These are phyloP conservation scores for Phytopythium boreale DNA, from an alignment of 352 stramenopile species.

Conservation along the genomic window DNA sequence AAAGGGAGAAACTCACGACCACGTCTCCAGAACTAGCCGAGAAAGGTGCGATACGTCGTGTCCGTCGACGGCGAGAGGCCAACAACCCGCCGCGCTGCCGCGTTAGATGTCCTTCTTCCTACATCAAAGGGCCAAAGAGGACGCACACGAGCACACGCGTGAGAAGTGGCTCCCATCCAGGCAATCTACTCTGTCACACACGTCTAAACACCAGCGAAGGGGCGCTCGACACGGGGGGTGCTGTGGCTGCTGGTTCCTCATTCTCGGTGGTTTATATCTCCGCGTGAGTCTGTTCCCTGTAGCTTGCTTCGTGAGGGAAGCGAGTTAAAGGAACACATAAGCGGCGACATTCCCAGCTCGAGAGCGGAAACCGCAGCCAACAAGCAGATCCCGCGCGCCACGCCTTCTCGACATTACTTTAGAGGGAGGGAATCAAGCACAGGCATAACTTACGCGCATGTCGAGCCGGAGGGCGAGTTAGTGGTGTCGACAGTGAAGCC, in stretches of 20 bases:
- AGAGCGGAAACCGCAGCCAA: not conserved
- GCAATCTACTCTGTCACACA: not conserved
- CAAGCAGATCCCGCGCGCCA: not conserved
- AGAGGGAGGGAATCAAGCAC: slow-evolving; percentile 7
- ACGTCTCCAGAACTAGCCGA: not conserved
- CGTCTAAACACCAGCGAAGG: not conserved
- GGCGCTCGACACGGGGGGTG: not conserved
- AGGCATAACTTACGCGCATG: slow-evolving; percentile 51
- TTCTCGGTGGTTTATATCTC: not conserved
- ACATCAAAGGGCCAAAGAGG: not conserved
- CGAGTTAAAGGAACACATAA: not conserved
- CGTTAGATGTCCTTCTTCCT: slow-evolving; percentile 5
- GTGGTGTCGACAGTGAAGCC: slow-evolving; percentile 52
- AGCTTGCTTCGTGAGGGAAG: not conserved
- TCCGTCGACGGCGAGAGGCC: not conserved
- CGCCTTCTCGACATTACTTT: slow-evolving; percentile 1
- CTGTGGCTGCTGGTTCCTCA: not conserved
- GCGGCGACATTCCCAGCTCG: not conserved
- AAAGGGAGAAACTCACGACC: not conserved
- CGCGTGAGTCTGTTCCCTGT: not conserved
- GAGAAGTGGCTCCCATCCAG: not conserved
- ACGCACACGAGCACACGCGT: slow-evolving; percentile 3
- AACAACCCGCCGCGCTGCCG: not conserved
- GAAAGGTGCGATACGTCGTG: not conserved
- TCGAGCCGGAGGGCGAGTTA: slow-evolving; percentile 20